Evolutionary conservation across 1,284 basidiomycete genomes (phyloP), one percentile per base, ranked within the genome.

Genomic region (Lignosus rhinocerotis): DNA sequence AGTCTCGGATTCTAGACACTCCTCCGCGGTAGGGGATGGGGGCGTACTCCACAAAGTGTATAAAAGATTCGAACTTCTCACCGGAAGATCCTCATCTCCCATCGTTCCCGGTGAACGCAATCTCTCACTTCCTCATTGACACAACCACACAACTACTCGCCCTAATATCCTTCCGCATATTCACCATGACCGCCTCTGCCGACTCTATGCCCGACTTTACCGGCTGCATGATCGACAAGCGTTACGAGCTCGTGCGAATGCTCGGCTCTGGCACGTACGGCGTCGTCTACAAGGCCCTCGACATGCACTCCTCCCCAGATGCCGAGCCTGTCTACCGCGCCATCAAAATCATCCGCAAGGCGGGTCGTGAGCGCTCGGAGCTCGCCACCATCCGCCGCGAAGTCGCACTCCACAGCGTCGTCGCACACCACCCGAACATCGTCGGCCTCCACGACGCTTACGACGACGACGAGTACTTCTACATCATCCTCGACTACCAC

Each of bases 401-500:
- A 54, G 58, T 66, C 32, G 41, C 51, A 31, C 48, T 78, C 80
- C 88, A 90, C 68, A 74, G 76, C 46, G 76, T 80, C 46, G 84
- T 85, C 16, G 81, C 80, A 8, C 72, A 73, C 30, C 83, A 87
- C 66, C 78, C 81, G 6, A 81, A 82, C 66, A 78, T 90, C 60
- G 80, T 88, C 58, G 78, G 80, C 7, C 69, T 90, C 31, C 80
- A 85, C 71, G 79, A 78, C 55, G 79, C 84, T 56, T 76, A 87
- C 59, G 81, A 86, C 67, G 79, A 83, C 56, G 76, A 76, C 19
- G 75, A 78, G 11, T 81, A 78, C 70, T 75, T 83, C 67, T 89
- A 82, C 71, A 78, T 87, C 61, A 76, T 89, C 56, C 76, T 88
- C 68, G 83, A 88, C 68, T 84, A 81, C 69, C 83, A 80, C 71